Evolutionary conservation across 2,329 filamentous ascomycete species (phyloP).

Genomic region (Pochonia chlamydosporia): DNA sequence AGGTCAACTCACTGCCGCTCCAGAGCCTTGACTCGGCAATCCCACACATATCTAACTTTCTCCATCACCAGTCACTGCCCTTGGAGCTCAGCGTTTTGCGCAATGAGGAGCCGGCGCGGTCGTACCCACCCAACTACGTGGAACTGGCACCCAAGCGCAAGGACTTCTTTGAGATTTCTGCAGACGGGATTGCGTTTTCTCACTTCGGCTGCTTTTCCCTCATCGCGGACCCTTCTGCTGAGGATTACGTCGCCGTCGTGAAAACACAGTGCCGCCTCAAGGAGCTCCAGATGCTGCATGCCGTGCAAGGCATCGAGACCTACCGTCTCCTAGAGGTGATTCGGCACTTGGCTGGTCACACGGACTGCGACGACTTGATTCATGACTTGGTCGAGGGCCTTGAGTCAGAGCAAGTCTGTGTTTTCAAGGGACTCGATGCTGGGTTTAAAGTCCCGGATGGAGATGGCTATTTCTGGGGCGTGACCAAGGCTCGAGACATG

Average conservation of each 20-base stretch:
- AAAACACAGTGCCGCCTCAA: conserved; percentile 24
- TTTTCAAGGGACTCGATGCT: conserved; percentile 29
- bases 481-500: conserved; percentile 15
- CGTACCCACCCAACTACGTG: conserved; percentile 18
- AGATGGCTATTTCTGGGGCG: conserved; percentile 27
- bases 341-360: conserved; percentile 12
- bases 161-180: conserved; percentile 26
- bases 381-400: conserved; percentile 22
- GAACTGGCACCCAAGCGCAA: conserved; percentile 15
- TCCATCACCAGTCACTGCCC: neutral
- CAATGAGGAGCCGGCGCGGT: conserved; percentile 10
- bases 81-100: conserved; percentile 6
- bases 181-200: conserved; percentile 21
- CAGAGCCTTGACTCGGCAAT: neutral
- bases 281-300: conserved; percentile 25
- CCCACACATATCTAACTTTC: neutral
- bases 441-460: conserved; percentile 27
- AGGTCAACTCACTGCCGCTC: neutral
- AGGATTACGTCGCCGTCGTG: conserved; percentile 24
- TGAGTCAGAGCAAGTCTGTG: conserved; percentile 14
- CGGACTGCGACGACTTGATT: conserved; percentile 16
- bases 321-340: conserved; percentile 19
- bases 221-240: conserved; percentile 17
- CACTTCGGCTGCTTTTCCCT: conserved; percentile 24
- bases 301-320: conserved; percentile 19